phyloP scores from a whole-genome alignment of 1,284 basidiomycete species.

The Boletus semigastroideus region DNA sequence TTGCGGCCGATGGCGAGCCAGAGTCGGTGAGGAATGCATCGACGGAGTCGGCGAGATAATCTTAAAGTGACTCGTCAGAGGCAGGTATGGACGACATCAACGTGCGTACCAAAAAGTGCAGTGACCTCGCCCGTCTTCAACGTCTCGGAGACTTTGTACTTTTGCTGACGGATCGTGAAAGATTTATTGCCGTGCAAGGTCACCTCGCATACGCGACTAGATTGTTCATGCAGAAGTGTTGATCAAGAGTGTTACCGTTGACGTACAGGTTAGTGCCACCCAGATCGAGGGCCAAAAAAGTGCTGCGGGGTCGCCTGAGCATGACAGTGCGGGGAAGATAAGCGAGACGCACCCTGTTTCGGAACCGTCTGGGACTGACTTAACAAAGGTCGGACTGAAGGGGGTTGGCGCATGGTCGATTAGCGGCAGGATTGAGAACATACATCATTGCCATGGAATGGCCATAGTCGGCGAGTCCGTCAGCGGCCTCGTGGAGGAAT shows the following conservation, averaged over 20 bases:
- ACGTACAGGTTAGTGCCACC: conserved; percentile 93
- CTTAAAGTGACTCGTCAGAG: conserved; percentile 38
- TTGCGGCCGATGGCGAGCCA: conserved; percentile 42
- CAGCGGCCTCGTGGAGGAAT: conserved; percentile 76
- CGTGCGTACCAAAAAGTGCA: conserved; percentile 73
- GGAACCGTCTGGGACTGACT: conserved; percentile 85
- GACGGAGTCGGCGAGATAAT: conserved; percentile 96
- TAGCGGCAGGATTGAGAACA: conserved; percentile 17
- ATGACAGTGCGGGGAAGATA: conserved; percentile 2
- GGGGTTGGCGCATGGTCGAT: conserved; percentile 11
- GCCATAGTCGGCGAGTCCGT: conserved; percentile 71
- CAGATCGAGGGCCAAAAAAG: conserved; percentile 91
- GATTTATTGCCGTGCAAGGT: conserved; percentile 85
- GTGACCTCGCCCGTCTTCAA: conserved; percentile 88
- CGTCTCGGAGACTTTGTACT: conserved; percentile 89
- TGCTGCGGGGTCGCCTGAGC: conserved; percentile 40
- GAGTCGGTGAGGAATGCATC: conserved; percentile 87
- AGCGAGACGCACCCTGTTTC: conserved; percentile 77
- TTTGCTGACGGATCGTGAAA: conserved; percentile 88
- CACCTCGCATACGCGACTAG: conserved; percentile 91
- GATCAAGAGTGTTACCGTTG: background rate
- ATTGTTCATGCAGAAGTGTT: conserved; percentile 4
- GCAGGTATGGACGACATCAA: background rate
- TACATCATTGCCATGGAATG: conserved; percentile 90
- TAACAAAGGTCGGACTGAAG: conserved; percentile 83